Conservation (phyloP, 805 yeast species). For the Wickerhamiella australiensis region DNA sequence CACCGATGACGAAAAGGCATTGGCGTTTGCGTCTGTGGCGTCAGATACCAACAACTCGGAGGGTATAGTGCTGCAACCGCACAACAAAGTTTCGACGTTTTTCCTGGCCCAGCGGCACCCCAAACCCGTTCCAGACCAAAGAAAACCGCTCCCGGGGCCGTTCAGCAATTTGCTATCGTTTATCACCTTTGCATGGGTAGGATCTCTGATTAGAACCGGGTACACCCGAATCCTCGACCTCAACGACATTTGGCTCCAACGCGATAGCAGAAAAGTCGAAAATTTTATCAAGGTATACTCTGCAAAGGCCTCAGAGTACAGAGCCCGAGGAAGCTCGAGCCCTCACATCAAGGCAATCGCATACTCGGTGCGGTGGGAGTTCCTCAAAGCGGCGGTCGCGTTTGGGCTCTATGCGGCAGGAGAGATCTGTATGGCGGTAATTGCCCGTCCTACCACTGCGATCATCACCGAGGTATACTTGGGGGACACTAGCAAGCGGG, state of each 20-base stretch:
- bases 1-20: background rate
- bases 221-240: conserved; percentile 20
- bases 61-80: conserved; percentile 13
- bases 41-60: background rate
- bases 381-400: conserved; percentile 8
- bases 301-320: conserved; percentile 14
- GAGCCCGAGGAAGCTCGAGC: conserved; percentile 1
- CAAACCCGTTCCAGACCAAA: conserved; percentile 20
- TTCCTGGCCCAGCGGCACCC: conserved; percentile 15
- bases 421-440: conserved; percentile 22
- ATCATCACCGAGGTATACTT: conserved; percentile 15
- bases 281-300: conserved; percentile 16
- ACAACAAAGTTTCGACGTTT: conserved; percentile 13
- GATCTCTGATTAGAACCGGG: conserved; percentile 34
- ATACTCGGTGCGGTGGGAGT: conserved; percentile 19
- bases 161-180: conserved; percentile 32
- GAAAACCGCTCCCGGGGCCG: conserved; percentile 17
- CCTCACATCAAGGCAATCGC: conserved; percentile 19
- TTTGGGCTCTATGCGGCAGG: conserved; percentile 17
- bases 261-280: conserved; percentile 17
- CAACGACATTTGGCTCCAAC: conserved; percentile 19
- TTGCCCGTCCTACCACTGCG: conserved; percentile 19
- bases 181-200: conserved; percentile 43
- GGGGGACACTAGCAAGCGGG: background rate
- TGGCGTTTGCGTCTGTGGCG: background rate